Evolutionary conservation across 768 basidiomycete genomes (phyloP).

Genomic region (Podaxis pistillaris): DNA sequence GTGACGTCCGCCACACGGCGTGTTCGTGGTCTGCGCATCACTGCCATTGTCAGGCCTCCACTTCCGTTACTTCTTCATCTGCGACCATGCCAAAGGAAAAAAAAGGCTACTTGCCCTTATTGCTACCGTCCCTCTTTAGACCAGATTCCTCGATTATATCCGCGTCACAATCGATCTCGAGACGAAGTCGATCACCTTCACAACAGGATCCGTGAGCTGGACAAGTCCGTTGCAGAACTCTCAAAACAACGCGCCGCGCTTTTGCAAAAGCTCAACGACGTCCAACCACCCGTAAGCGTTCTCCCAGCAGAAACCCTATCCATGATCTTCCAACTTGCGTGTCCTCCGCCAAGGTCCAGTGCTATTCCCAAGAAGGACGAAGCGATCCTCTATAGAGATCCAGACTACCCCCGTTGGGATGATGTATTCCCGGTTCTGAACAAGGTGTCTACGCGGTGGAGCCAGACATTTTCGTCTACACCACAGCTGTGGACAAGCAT

Average conservation of each 20-base stretch:
- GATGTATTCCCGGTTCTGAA: background rate
- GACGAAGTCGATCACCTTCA: background rate
- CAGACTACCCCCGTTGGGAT: background rate
- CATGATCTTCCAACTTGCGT: background rate
- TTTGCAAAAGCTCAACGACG: background rate
- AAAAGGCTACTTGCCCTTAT: background rate
- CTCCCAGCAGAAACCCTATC: background rate
- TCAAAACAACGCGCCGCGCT: background rate
- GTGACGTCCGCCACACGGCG: no score
- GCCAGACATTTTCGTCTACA: background rate
- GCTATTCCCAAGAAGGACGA: background rate
- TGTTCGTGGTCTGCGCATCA: no score
- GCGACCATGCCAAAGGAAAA: no score
- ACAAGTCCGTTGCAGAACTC: background rate
- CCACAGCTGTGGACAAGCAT: background rate
- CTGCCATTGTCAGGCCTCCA: no score
- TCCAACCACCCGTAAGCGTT: background rate
- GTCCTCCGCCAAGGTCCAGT: background rate
- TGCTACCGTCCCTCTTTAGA: background rate
- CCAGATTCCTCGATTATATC: background rate
- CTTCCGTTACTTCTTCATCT: no score
- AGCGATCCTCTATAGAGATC: no score
- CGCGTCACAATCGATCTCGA: background rate
- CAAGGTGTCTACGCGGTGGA: background rate
- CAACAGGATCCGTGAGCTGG: background rate